These are phyloP conservation scores for Trametes punicea DNA, from an alignment of 768 basidiomycete species.

Conservation along the genomic window DNA sequence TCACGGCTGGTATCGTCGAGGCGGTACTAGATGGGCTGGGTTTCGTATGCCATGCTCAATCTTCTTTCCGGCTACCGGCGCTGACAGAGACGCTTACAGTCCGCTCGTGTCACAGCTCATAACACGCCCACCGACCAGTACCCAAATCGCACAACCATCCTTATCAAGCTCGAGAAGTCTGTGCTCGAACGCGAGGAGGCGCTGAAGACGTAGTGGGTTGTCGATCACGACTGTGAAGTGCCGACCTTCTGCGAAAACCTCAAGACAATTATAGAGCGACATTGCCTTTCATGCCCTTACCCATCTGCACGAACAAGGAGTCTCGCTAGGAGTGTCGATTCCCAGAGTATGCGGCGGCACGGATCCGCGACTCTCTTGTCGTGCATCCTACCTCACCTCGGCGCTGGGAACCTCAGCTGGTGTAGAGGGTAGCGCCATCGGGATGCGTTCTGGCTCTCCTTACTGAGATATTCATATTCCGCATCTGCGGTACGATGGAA, in stretches of 20 bases:
- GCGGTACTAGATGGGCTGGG: slow-evolving; percentile 92
- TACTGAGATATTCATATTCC: no score
- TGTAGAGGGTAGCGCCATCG: no score
- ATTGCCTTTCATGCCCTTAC: no score
- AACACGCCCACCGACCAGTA: slow-evolving; percentile 79
- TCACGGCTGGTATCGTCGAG: slow-evolving; percentile 96
- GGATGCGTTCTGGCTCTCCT: no score
- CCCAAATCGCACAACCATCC: slow-evolving; percentile 88
- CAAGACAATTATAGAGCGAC: no score
- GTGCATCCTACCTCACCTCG: no score
- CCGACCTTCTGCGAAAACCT: neutral
- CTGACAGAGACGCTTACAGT: slow-evolving; percentile 44
- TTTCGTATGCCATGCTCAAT: slow-evolving; percentile 63
- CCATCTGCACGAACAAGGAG: no score
- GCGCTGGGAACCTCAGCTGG: no score
- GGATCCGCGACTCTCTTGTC: no score
- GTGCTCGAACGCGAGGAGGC: slow-evolving; percentile 93
- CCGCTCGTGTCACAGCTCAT: slow-evolving; percentile 95
- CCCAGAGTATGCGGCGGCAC: no score
- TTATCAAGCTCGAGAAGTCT: slow-evolving; percentile 92
- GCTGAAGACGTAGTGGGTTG: slow-evolving; percentile 55
- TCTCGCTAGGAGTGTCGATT: no score
- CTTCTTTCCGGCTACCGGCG: neutral
- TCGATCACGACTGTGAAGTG: neutral
- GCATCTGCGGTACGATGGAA: no score